Evolutionary conservation across 139 green algal genomes (phyloP).

Genomic region (Spirogloea muscicola): DNA sequence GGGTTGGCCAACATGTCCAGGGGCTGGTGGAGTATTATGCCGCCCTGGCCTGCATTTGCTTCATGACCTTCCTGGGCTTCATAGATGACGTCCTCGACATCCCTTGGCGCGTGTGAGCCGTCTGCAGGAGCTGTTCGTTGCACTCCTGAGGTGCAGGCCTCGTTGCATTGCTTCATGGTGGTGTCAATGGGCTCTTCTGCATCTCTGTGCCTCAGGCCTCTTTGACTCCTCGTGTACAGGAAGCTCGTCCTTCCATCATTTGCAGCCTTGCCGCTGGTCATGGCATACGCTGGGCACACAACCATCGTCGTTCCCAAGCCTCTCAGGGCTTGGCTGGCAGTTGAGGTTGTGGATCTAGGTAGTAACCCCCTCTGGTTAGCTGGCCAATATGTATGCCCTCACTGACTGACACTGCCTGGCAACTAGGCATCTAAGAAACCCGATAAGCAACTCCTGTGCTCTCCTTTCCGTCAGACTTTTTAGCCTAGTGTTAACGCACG

Average conservation of each 20-base stretch:
- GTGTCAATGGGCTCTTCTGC: neutral
- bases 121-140: neutral
- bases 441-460: no score
- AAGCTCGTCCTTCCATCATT: constrained; percentile 88
- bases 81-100: constrained; percentile 97
- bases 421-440: no score
- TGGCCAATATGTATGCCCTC: no score
- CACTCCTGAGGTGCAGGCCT: neutral
- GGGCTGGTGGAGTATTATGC: constrained; percentile 96
- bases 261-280: constrained; percentile 80
- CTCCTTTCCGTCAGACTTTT: no score
- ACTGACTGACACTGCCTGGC: no score
- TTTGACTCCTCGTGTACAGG: constrained; percentile 24
- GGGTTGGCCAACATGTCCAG: no score
- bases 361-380: no score
- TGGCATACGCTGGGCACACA: constrained; percentile 79
- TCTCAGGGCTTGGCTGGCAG: constrained; percentile 52
- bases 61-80: constrained; percentile 97
- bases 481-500: no score
- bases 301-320: constrained; percentile 68
- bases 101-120: constrained; percentile 65
- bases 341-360: constrained; percentile 9
- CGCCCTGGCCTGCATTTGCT: constrained; percentile 86
- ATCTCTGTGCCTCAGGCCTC: neutral
- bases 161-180: neutral